These are phyloP conservation scores for Apiotrichum mycotoxinovorans DNA, from an alignment of 1,284 basidiomycete genomes.

Conservation along the genomic window DNA sequence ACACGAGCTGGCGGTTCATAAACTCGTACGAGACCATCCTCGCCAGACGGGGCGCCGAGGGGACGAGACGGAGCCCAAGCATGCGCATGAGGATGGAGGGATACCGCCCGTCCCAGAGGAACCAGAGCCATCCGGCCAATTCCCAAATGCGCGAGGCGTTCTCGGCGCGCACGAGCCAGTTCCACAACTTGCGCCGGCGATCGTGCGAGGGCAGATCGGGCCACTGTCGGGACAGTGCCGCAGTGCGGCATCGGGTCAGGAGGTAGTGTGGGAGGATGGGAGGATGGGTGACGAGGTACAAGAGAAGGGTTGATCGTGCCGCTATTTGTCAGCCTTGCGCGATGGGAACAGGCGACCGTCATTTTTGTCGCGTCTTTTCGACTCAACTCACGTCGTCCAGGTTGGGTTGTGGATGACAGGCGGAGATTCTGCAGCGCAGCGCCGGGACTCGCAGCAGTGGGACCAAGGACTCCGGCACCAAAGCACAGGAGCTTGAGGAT, in stretches of 20 bases:
- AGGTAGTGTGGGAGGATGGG: slow-evolving; percentile 77
- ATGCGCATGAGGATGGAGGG: slow-evolving; percentile 79
- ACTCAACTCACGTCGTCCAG: slow-evolving; percentile 41
- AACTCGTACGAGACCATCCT: slow-evolving; percentile 96
- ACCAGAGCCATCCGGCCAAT: slow-evolving; percentile 73
- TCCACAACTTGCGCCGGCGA: slow-evolving; percentile 71
- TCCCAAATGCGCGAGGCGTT: slow-evolving; percentile 59
- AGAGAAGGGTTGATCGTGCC: slow-evolving; percentile 56
- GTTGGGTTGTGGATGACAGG: slow-evolving; percentile 25
- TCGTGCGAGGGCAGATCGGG: slow-evolving; percentile 81
- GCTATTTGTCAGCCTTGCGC: slow-evolving; percentile 20
- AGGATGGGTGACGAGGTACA: slow-evolving; percentile 63
- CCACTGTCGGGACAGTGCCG: slow-evolving; percentile 80
- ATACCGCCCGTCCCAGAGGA: slow-evolving; percentile 84
- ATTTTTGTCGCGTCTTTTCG: no score
- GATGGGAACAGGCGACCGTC: no score
- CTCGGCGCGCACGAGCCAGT: slow-evolving; percentile 65
- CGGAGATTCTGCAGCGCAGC: slow-evolving; percentile 81
- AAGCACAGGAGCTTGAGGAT: slow-evolving; percentile 74
- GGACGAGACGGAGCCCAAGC: slow-evolving; percentile 72
- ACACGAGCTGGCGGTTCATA: slow-evolving; percentile 98
- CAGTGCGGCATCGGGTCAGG: slow-evolving; percentile 65
- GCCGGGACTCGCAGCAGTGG: slow-evolving; percentile 76
- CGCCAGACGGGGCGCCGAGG: slow-evolving; percentile 66
- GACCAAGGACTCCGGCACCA: slow-evolving; percentile 79